Percentiles rank a stretch among this genome's conserved stretches.
Conservation (phyloP, 2,329 filamentous ascomycete genomes). For the Didymella sp. region DNA sequence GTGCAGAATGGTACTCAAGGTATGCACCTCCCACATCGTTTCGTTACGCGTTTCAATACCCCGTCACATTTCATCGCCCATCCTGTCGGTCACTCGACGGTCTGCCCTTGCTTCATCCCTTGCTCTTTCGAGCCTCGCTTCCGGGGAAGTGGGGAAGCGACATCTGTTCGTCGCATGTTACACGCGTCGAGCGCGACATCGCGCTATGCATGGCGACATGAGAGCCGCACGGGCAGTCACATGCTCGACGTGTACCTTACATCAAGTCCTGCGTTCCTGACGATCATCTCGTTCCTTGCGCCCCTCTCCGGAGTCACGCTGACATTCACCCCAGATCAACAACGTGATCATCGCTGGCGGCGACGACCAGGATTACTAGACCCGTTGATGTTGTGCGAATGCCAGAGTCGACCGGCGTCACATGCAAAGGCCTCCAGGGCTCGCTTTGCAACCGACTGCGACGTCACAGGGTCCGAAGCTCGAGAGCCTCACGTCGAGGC, state of each 20-base stretch:
- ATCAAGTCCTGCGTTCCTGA: neutral
- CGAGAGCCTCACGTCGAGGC: constrained; percentile 1
- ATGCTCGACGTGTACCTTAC: constrained; percentile 4
- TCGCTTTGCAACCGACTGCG: constrained; percentile 2
- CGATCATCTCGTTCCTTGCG: constrained; percentile 1
- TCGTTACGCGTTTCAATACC: constrained; percentile 26
- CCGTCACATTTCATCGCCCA: constrained; percentile 24
- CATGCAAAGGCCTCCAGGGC: neutral
- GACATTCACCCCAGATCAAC: constrained; percentile 64
- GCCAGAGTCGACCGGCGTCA: constrained; percentile 1
- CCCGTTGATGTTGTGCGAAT: neutral
- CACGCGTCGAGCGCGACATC: constrained; percentile 25
- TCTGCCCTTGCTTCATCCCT: constrained; percentile 18
- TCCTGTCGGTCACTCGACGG: constrained; percentile 15
- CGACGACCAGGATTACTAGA: constrained; percentile 85
- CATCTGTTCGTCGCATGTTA: constrained; percentile 24
- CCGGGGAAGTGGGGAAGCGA: constrained; percentile 32
- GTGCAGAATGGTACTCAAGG: constrained; percentile 79
- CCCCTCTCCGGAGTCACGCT: constrained; percentile 21
- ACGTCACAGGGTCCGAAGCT: neutral
- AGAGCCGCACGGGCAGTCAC: constrained; percentile 13
- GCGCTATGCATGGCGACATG: constrained; percentile 22
- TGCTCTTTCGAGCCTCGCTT: constrained; percentile 15
- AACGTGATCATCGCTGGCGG: constrained; percentile 91
- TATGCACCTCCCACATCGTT: constrained; percentile 52